Base-by-base conservation (phyloP, 2,329 filamentous ascomycete genomes). In the Neofusicoccum umdonicola region DNA sequence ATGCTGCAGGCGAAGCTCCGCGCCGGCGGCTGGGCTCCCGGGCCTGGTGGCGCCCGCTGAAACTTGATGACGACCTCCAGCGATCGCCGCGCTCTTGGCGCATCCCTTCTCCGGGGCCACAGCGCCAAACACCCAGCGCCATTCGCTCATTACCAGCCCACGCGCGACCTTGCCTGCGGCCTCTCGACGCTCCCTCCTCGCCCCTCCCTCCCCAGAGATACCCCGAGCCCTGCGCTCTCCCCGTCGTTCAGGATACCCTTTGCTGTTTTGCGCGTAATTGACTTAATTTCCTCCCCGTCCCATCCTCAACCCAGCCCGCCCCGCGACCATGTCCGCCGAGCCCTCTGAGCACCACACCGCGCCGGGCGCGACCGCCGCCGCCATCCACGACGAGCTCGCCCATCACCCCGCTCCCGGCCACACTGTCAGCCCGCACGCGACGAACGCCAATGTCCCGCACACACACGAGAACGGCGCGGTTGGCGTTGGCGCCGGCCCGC, bases 401-500 rank as follows among this genome's bases (percentile, higher is more conserved):
- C 17, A 42, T 12, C 27, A n/a, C 45, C 19, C 44, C 15, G 19
- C 13, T 17, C 37, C 37, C 37, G 13, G 37, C 44, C 45, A 51
- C 8, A 13, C 58, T 4, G 44, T 17, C 13, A 1, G 37, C 56
- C 56, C 58, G 9, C 34, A 60, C 13, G 27, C 17, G 12, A 41
- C 58, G 17, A 8, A 51, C 13, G 58, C 6, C 45, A 31, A 39
- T 39, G 44, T 27, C 17, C 34, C 57, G 3, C 19, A 41, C 8
- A 62, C 58, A 12, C 17, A 4, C 19, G 17, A 62, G 45, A 31
- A 50, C 37, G 62, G 62, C 42, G 22, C 15, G 22, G 3, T n/a
- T 31, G 80, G 80, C 56, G 71, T 81, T 58, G 80, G 80, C 34
- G 66, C 69, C 6, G 80, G 79, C 1, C 80, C 80, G 5, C 78